Conservation (phyloP, 208 protist species). For the Naegleria fowleri region DNA sequence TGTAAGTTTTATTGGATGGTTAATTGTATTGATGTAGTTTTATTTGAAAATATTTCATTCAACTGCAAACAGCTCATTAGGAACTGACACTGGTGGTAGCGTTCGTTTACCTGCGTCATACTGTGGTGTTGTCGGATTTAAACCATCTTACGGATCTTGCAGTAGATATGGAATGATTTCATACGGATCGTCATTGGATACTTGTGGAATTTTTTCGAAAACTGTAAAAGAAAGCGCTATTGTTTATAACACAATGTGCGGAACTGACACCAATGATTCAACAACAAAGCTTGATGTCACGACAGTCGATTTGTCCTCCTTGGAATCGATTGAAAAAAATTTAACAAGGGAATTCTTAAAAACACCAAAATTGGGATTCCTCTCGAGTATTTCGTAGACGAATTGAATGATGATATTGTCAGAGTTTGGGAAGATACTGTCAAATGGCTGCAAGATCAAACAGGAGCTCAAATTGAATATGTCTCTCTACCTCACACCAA, state of each 20-base stretch:
- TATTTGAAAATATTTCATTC: no score
- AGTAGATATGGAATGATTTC: constrained; percentile 12
- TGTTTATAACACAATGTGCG: neutral
- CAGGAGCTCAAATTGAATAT: neutral
- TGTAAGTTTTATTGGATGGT: neutral
- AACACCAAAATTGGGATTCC: constrained; percentile 1
- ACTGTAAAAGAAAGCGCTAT: neutral
- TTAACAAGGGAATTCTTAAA: neutral
- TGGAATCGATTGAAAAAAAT: neutral
- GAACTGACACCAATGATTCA: neutral
- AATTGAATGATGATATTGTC: neutral
- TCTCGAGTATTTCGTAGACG: constrained; percentile 9
- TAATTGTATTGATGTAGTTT: no score
- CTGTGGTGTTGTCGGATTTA: constrained; percentile 37
- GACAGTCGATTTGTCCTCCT: neutral
- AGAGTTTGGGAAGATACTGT: neutral
- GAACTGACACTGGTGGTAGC: constrained; percentile 43
- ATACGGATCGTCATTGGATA: neutral
- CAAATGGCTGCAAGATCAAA: neutral
- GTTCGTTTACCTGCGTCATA: constrained; percentile 36
- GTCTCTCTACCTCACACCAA: constrained; percentile 22
- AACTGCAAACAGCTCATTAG: constrained; percentile 27
- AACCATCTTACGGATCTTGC: constrained; percentile 32
- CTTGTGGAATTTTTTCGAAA: neutral
- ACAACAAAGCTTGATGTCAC: neutral